Percentiles rank a stretch among this genome's conserved stretches.
Evolutionary conservation across 1,284 basidiomycete species (phyloP).

Genomic region (Ceratobasidium sp.): DNA sequence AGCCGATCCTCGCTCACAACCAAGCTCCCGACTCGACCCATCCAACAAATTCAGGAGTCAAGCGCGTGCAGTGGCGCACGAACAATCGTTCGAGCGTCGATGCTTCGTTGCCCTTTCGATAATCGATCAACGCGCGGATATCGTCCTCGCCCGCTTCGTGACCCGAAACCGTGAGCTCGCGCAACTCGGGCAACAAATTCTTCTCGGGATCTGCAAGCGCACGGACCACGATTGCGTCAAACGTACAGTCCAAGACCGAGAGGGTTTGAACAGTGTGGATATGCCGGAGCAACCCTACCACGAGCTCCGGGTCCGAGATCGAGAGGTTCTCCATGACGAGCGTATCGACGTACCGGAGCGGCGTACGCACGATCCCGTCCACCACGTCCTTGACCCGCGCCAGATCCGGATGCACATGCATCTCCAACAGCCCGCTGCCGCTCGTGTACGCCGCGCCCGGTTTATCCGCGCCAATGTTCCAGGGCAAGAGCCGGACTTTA

Average conservation of each 20-base stretch:
- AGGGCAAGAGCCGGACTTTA: conserved; percentile 23
- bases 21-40: conserved; percentile 30
- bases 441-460: conserved; percentile 30
- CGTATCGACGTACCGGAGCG: conserved; percentile 27
- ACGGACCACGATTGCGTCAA: conserved; percentile 22
- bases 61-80: conserved; percentile 15
- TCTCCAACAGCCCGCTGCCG: conserved; percentile 28
- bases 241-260: conserved; percentile 27
- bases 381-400: conserved; percentile 33
- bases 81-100: not conserved
- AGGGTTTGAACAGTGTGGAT: conserved; percentile 30
- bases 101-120: not conserved
- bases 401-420: conserved; percentile 35
- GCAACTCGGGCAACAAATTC: conserved; percentile 19
- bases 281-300: conserved; percentile 29
- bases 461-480: conserved; percentile 34
- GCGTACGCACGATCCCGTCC: conserved; percentile 30
- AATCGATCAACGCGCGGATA: conserved; percentile 12
- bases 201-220: not conserved
- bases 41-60: conserved; percentile 19
- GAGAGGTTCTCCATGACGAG: conserved; percentile 35
- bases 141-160: conserved; percentile 22
- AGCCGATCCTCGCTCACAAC: not conserved
- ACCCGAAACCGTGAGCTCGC: conserved; percentile 25
- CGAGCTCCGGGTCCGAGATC: conserved; percentile 25